A percentile compares a stretch with the other conserved stretches of the same genome.
phyloP scores from a whole-genome alignment of 495 filamentous ascomycete species.

The Parmelia sp. region DNA sequence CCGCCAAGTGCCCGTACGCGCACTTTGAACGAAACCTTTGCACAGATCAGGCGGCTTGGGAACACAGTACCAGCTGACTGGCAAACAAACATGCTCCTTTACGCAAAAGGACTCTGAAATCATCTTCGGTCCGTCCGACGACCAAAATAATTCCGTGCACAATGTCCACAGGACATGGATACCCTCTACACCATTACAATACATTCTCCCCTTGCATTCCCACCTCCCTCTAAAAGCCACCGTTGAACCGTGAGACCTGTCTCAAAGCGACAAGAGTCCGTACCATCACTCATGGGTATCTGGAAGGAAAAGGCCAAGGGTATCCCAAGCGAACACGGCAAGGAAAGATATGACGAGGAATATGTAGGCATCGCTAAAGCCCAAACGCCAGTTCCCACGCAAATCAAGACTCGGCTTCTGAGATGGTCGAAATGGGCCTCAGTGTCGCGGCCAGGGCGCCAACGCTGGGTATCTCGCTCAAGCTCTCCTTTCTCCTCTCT shows the following conservation, averaged over 20 bases:
- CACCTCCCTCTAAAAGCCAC: background rate
- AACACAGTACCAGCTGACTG: background rate
- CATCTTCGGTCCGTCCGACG: background rate
- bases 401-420: constrained; percentile 19
- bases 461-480: constrained; percentile 17
- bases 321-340: background rate
- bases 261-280: background rate
- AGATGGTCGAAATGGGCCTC: constrained; percentile 21
- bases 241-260: background rate
- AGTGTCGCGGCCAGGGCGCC: constrained; percentile 24
- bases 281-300: background rate
- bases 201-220: background rate
- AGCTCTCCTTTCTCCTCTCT: constrained; percentile 22
- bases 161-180: too few species aligned
- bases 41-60: background rate
- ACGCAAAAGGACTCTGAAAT: background rate
- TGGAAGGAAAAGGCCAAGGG: background rate
- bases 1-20: background rate
- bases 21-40: background rate
- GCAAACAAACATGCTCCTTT: background rate
- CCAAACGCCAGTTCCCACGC: background rate
- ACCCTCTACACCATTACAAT: too few species aligned
- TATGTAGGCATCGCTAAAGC: background rate
- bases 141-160: background rate
- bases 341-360: background rate